A percentile compares a stretch with the other conserved stretches of the same genome.
Evolutionary conservation across 768 basidiomycete genomes (phyloP).

Genomic region (Suillus paluster): DNA sequence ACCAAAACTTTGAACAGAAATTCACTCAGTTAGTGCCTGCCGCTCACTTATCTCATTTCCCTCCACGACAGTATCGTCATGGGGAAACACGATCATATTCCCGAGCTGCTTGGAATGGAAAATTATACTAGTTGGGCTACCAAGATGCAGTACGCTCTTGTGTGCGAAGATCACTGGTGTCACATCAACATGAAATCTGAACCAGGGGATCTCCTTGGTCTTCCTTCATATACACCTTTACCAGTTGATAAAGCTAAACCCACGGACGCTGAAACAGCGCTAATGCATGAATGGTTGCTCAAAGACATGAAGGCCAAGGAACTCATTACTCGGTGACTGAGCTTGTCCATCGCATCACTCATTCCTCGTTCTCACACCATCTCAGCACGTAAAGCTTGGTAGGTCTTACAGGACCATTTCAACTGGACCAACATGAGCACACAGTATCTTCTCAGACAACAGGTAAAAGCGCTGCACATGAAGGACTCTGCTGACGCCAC

Average conservation of each 20-base stretch:
- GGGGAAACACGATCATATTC: conserved; percentile 17
- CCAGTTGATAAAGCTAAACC: background rate
- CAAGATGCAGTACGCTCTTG: conserved; percentile 4
- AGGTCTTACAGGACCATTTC: background rate
- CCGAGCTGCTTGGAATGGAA: background rate
- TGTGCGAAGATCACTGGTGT: background rate
- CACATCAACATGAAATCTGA: conserved; percentile 10
- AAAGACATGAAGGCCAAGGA: conserved; percentile 9
- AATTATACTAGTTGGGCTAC: background rate
- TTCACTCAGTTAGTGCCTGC: background rate
- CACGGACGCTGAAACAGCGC: background rate
- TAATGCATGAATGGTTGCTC: background rate
- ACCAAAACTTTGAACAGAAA: background rate
- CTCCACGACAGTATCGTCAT: background rate
- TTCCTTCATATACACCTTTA: background rate
- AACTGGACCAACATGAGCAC: background rate
- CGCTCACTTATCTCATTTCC: background rate
- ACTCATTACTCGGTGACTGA: background rate
- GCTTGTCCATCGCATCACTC: background rate
- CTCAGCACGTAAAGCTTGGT: background rate
- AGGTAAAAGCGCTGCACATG: background rate
- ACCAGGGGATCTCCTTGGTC: background rate
- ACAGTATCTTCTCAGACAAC: background rate
- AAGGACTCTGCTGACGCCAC: no score
- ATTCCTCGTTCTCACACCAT: background rate